A percentile compares a stretch with the other conserved stretches of the same genome.
Evolutionary conservation across 202 grass and related monocot species (phyloP).

Genomic region (Setaria viridis): DNA sequence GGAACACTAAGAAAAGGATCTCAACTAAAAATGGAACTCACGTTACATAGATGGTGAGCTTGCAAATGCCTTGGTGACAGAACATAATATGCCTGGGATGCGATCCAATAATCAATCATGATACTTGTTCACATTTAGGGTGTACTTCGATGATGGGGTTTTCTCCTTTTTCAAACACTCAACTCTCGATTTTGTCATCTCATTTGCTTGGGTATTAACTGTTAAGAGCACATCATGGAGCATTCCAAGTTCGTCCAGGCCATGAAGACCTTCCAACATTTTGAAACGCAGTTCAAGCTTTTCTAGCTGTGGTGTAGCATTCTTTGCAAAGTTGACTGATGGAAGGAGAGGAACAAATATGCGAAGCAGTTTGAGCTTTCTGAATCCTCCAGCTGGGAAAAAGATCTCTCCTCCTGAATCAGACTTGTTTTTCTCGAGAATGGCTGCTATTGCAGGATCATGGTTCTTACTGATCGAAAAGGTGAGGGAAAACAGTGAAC

Average conservation of each 20-base stretch:
- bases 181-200: too few relatives aligned
- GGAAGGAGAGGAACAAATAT: slow-evolving; percentile 21
- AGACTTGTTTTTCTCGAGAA: slow-evolving; percentile 1
- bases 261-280: not conserved
- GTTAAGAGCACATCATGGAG: not conserved
- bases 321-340: not conserved
- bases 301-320: not conserved
- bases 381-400: not conserved
- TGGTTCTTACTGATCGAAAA: not conserved
- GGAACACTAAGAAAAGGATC: too few relatives aligned
- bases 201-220: not conserved
- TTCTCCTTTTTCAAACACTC: too few relatives aligned
- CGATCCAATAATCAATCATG: too few relatives aligned
- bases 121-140: too few relatives aligned
- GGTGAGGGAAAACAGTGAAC: not conserved
- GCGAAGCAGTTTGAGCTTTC: not conserved
- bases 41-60: too few relatives aligned
- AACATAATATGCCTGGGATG: too few relatives aligned
- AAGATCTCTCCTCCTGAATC: not conserved
- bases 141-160: too few relatives aligned
- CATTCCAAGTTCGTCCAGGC: not conserved
- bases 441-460: not conserved
- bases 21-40: too few relatives aligned
- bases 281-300: slow-evolving; percentile 16
- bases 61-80: too few relatives aligned